Evolutionary conservation across 345 rosid species (phyloP).

Genomic region (Geranium rotundifolium): DNA sequence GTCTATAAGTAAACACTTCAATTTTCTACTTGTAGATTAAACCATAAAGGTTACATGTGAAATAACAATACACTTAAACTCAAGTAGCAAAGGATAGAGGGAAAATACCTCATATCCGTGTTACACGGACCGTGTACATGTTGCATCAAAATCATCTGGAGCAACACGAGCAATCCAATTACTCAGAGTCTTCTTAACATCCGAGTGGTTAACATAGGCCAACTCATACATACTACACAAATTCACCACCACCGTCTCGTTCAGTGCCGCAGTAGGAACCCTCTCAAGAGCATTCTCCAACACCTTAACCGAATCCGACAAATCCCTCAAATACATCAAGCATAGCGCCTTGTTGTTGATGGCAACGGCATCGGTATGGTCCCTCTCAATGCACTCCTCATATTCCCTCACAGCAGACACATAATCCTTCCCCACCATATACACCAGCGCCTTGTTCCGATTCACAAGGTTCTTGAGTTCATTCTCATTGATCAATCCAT

Average conservation of each 20-base stretch:
- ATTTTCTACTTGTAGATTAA: no score
- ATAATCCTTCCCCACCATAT: constrained; percentile 85
- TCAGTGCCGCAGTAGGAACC: constrained; percentile 71
- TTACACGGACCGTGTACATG: constrained; percentile 84
- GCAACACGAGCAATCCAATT: constrained; percentile 86
- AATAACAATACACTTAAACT: no score
- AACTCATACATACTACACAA: constrained; percentile 97
- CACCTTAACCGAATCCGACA: constrained; percentile 78
- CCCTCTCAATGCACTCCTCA: constrained; percentile 84
- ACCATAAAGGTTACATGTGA: neutral
- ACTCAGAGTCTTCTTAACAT: constrained; percentile 67
- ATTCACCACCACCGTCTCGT: constrained; percentile 82
- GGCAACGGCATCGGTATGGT: constrained; percentile 56
- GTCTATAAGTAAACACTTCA: neutral
- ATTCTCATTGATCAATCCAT: constrained; percentile 19
- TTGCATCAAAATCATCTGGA: constrained; percentile 87
- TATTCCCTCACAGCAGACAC: constrained; percentile 85
- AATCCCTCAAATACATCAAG: constrained; percentile 85
- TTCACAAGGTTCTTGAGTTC: constrained; percentile 65
- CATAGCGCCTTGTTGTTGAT: constrained; percentile 79
- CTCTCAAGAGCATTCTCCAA: constrained; percentile 81
- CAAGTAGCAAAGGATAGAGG: neutral
- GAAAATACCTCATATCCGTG: constrained; percentile 43
- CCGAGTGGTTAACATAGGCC: constrained; percentile 85
- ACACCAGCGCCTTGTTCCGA: constrained; percentile 76